Evolutionary conservation across 768 basidiomycete species (phyloP), one percentile per base, ranked within the genome.

Genomic region (Mycena capillaripes): DNA sequence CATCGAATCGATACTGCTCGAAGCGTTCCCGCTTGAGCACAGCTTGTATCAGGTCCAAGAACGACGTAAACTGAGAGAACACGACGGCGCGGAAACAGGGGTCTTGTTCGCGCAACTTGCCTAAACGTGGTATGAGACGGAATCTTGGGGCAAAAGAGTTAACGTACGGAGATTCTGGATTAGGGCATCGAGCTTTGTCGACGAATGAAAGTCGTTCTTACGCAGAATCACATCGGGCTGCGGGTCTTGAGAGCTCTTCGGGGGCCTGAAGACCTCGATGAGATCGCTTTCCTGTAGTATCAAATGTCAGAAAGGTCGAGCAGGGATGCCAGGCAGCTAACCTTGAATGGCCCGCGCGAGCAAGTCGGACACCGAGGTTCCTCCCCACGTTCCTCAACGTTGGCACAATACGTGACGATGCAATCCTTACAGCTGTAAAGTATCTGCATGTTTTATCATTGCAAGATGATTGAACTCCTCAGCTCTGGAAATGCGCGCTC

Each of bases 391-490:
- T 93, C 92, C 62, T 92, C 88, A 73, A 92, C 91, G 12, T 87
- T 86, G 23, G 89, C 88, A 30, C 98, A 86, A 76, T 91, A 93
- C 12, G 91, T 88, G 21, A 95, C 80, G 27, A 97, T 94, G 77
- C 97, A 99, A 73, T 96, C 95, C 80, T 95, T 97, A 81, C 97
- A 99, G 70, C 95, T 94, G n/a, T n/a, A n/a, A n/a, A n/a, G n/a
- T n/a, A n/a, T n/a, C n/a, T n/a, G n/a, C n/a, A n/a, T n/a, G n/a
- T n/a, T n/a, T n/a, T n/a, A n/a, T n/a, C n/a, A n/a, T n/a, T n/a
- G n/a, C n/a, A n/a, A n/a, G n/a, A n/a, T n/a, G n/a, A n/a, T n/a
- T n/a, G n/a, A n/a, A n/a, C n/a, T n/a, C n/a, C n/a, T n/a, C n/a
- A n/a, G n/a, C n/a, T n/a, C n/a, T n/a, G n/a, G n/a, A n/a, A n/a